Percentiles rank a stretch among this genome's conserved stretches.
These are phyloP conservation scores for Carex myosuroides DNA, from an alignment of 176 grass and related monocot genomes.

Conservation along the genomic window DNA sequence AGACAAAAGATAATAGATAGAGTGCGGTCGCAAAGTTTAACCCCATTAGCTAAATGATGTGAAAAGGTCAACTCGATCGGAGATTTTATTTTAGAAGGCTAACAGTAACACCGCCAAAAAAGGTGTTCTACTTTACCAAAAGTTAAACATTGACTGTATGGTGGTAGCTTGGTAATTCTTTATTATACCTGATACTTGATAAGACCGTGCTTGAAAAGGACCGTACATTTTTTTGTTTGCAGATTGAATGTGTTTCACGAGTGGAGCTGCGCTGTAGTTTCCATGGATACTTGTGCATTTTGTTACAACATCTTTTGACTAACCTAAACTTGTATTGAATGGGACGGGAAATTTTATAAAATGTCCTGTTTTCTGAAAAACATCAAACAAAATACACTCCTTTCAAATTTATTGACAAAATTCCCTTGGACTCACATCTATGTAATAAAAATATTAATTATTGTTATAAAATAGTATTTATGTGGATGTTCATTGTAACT, in stretches of 20 bases:
- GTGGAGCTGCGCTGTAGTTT: neutral
- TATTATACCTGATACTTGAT: neutral
- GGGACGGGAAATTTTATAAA: no score
- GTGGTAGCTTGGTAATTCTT: neutral
- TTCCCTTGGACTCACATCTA: no score
- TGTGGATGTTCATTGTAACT: no score
- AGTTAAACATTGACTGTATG: neutral
- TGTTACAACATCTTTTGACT: neutral
- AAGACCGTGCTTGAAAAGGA: neutral
- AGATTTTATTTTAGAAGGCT: neutral
- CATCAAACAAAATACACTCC: no score
- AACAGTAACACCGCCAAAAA: neutral
- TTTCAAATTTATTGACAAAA: no score
- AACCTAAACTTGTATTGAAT: neutral
- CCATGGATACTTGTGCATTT: neutral
- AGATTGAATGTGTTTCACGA: neutral
- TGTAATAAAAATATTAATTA: no score
- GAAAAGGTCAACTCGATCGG: neutral
- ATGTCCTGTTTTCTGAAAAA: no score
- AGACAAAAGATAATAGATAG: conserved; percentile 94
- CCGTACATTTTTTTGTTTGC: neutral
- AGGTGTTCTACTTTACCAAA: neutral
- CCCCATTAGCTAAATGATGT: conserved; percentile 7
- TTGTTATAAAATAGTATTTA: no score
- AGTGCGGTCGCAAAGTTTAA: conserved; percentile 55